phyloP scores from a whole-genome alignment of 2,329 filamentous ascomycete genomes.

The Fusarium compactum region DNA sequence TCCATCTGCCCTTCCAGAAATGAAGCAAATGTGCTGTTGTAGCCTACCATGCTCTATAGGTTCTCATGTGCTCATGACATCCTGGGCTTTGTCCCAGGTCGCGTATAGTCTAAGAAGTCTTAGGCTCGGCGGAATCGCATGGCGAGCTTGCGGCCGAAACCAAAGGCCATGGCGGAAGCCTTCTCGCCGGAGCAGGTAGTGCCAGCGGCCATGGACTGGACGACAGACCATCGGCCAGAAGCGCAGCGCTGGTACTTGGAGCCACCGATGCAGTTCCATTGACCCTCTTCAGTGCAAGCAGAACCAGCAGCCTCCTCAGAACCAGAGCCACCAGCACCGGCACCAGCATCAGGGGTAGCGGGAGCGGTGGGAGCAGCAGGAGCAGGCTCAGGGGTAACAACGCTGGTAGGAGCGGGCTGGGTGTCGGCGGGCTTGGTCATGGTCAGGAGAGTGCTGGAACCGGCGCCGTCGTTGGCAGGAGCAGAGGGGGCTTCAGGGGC shows the following conservation, averaged over 20 bases:
- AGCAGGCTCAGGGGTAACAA: slow-evolving; percentile 27
- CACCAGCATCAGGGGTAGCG: slow-evolving; percentile 23
- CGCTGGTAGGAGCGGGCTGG: slow-evolving; percentile 24
- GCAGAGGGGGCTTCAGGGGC: slow-evolving; percentile 42
- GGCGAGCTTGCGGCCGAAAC: slow-evolving; percentile 37
- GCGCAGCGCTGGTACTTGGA: slow-evolving; percentile 72
- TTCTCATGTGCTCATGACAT: slow-evolving; percentile 22
- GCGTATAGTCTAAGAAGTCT: slow-evolving; percentile 10
- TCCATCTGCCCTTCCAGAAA: slow-evolving; percentile 17
- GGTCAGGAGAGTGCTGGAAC: slow-evolving; percentile 42
- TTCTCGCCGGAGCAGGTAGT: slow-evolving; percentile 60
- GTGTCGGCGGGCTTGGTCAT: slow-evolving; percentile 41
- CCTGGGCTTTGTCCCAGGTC: slow-evolving; percentile 3
- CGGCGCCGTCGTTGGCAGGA: slow-evolving; percentile 21
- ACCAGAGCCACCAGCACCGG: slow-evolving; percentile 39
- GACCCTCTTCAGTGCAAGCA: slow-evolving; percentile 65
- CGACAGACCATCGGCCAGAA: slow-evolving; percentile 65
- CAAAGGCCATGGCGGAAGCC: slow-evolving; percentile 42
- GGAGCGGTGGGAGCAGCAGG: slow-evolving; percentile 32
- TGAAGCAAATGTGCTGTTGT: slow-evolving; percentile 15
- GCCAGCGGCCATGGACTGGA: slow-evolving; percentile 64
- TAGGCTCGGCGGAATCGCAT: slow-evolving; percentile 29
- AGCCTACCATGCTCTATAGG: background rate
- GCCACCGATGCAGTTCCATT: slow-evolving; percentile 70
- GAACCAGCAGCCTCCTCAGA: slow-evolving; percentile 54